A percentile compares a stretch with the other conserved stretches of the same genome.
Evolutionary conservation across 2,329 filamentous ascomycete species (phyloP).

Genomic region (Epichloe bromicola): DNA sequence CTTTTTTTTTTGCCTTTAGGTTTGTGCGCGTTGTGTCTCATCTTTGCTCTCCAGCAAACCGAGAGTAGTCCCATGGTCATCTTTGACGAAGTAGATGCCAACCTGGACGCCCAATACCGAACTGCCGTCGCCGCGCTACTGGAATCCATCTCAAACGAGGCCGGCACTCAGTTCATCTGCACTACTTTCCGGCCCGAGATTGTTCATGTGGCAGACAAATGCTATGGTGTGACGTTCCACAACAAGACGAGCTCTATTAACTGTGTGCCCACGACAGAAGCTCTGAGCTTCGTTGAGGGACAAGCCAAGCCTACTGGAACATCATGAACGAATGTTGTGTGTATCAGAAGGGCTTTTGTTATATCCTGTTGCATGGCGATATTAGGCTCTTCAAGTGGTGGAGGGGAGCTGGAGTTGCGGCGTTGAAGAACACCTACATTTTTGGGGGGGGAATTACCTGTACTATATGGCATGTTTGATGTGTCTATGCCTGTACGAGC

Average conservation of each 20-base stretch:
- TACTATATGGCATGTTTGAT: not conserved
- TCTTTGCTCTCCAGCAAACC: conserved; percentile 97
- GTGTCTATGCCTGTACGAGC: not conserved
- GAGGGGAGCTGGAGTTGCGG: not conserved
- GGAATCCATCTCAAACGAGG: conserved; percentile 58
- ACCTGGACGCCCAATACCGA: conserved; percentile 93
- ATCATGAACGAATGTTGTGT: conserved; percentile 5
- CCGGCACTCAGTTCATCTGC: conserved; percentile 79
- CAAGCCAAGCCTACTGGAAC: conserved; percentile 34
- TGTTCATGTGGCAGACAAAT: conserved; percentile 88
- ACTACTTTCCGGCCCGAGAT: conserved; percentile 98
- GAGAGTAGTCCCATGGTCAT: conserved; percentile 98
- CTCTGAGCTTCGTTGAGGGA: conserved; percentile 87
- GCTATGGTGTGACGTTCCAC: conserved; percentile 87
- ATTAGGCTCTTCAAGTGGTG: not conserved
- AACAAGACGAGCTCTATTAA: conserved; percentile 93
- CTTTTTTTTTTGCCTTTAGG: conserved; percentile 31
- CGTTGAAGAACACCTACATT: not conserved
- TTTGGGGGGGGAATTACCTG: not conserved
- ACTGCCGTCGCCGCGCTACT: conserved; percentile 89
- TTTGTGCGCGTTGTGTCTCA: conserved; percentile 89
- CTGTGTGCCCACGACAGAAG: conserved; percentile 76
- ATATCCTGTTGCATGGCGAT: too few species aligned
- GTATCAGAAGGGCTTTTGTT: not conserved
- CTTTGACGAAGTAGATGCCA: conserved; percentile 97